phyloP scores from a whole-genome alignment of 306 rosid genomes.

The Elaeagnus macrophylla region DNA sequence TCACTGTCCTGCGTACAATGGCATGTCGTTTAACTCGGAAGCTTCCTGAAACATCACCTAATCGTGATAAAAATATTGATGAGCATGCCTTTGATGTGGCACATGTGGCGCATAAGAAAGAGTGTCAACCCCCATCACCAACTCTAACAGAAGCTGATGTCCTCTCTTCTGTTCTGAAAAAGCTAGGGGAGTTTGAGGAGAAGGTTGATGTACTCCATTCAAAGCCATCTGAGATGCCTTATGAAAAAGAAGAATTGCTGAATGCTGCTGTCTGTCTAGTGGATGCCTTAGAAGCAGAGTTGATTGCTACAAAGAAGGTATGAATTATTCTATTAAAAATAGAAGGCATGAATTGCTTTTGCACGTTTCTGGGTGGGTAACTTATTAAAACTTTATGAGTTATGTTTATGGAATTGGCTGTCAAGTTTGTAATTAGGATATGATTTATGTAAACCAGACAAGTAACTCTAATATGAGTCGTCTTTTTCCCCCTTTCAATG shows the following conservation, averaged over 20 bases:
- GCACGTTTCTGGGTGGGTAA: background rate
- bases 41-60: slow-evolving; percentile 29
- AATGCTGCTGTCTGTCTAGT: slow-evolving; percentile 98
- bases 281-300: slow-evolving; percentile 94
- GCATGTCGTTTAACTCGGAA: slow-evolving; percentile 40
- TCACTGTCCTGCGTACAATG: slow-evolving; percentile 37
- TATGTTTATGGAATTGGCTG: background rate
- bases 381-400: background rate
- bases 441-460: too few species aligned
- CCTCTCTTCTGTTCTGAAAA: slow-evolving; percentile 51
- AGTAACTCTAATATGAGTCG: too few species aligned
- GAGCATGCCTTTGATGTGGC: slow-evolving; percentile 24
- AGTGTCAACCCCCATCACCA: slow-evolving; percentile 32
- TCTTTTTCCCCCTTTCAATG: background rate
- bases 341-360: slow-evolving; percentile 43
- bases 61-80: slow-evolving; percentile 25
- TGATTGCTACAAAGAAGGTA: slow-evolving; percentile 92
- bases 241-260: slow-evolving; percentile 82
- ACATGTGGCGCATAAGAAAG: slow-evolving; percentile 31
- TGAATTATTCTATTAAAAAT: too few species aligned
- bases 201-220: slow-evolving; percentile 70
- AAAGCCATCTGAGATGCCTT: slow-evolving; percentile 90
- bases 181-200: slow-evolving; percentile 81
- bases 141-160: slow-evolving; percentile 35
- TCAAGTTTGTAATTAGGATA: too few species aligned